Conservation (phyloP, 2,329 filamentous ascomycete species). For the Ascochyta viciae-villosae region DNA sequence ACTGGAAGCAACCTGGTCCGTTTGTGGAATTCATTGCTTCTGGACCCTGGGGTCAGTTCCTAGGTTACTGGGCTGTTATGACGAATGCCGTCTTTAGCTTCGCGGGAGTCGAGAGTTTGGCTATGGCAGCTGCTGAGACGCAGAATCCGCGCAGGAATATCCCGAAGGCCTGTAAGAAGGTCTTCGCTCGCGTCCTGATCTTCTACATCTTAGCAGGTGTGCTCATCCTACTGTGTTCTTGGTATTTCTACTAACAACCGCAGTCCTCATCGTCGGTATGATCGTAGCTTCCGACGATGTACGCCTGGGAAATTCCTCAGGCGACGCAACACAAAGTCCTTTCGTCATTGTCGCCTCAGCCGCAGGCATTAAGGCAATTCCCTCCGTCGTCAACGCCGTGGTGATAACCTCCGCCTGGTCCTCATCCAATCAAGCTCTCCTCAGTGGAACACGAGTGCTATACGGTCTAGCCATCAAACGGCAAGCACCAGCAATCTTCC, state of each 20-base stretch:
- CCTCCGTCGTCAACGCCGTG: conserved; percentile 76
- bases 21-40: conserved; percentile 53
- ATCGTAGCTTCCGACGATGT: conserved; percentile 62
- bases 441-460: conserved; percentile 57
- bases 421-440: conserved; percentile 69
- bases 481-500: conserved; percentile 59
- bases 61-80: conserved; percentile 63
- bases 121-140: conserved; percentile 41
- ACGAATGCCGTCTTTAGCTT: conserved; percentile 57
- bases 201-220: conserved; percentile 57
- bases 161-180: conserved; percentile 59
- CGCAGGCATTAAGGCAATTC: conserved; percentile 71
- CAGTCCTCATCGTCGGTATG: conserved; percentile 62
- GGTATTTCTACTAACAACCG: not conserved
- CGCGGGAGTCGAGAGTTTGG: conserved; percentile 37
- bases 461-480: conserved; percentile 56
- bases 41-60: conserved; percentile 65
- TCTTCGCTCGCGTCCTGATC: conserved; percentile 61
- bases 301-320: conserved; percentile 55
- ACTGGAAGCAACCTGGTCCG: conserved; percentile 72
- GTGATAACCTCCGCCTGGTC: conserved; percentile 76
- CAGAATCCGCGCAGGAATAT: conserved; percentile 49
- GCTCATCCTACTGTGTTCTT: conserved; percentile 10
- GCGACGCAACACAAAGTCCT: conserved; percentile 36
- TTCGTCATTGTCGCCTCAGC: conserved; percentile 69